Percentiles rank a stretch among this genome's conserved stretches.
Evolutionary conservation across 495 filamentous ascomycete genomes (phyloP).

Genomic region (Tuber melanosporum): DNA sequence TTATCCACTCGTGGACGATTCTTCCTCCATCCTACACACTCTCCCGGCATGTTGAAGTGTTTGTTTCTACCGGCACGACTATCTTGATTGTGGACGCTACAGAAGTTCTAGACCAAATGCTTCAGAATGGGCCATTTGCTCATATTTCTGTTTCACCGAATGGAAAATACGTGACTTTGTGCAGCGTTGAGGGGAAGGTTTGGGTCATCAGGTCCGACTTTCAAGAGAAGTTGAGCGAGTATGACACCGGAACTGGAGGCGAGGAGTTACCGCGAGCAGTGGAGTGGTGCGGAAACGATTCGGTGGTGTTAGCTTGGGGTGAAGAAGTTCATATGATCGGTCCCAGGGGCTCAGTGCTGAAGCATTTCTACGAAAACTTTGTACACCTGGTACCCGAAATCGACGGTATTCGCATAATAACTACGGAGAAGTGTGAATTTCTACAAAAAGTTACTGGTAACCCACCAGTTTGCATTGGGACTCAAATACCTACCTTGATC

Average conservation of each 20-base stretch:
- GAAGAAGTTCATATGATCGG: conserved; percentile 96
- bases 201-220: conserved; percentile 95
- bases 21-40: conserved; percentile 84
- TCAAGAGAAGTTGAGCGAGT: conserved; percentile 81
- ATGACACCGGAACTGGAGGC: conserved; percentile 65
- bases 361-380: conserved; percentile 82
- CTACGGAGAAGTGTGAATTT: conserved; percentile 90
- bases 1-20: conserved; percentile 80
- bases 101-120: conserved; percentile 81
- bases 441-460: conserved; percentile 77
- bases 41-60: conserved; percentile 90
- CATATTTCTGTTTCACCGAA: conserved; percentile 86
- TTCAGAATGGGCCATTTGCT: conserved; percentile 86
- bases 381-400: conserved; percentile 83
- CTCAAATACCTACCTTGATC: background rate
- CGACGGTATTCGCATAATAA: conserved; percentile 81
- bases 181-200: conserved; percentile 75
- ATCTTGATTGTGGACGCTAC: conserved; percentile 78
- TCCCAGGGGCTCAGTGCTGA: conserved; percentile 68
- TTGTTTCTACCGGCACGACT: conserved; percentile 78
- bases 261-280: conserved; percentile 81
- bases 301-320: conserved; percentile 91
- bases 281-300: conserved; percentile 94
- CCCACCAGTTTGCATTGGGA: conserved; percentile 8
- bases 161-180: conserved; percentile 78